These are phyloP conservation scores for Multifurca ochricompacta DNA, from an alignment of 768 basidiomycete species.

Conservation along the genomic window DNA sequence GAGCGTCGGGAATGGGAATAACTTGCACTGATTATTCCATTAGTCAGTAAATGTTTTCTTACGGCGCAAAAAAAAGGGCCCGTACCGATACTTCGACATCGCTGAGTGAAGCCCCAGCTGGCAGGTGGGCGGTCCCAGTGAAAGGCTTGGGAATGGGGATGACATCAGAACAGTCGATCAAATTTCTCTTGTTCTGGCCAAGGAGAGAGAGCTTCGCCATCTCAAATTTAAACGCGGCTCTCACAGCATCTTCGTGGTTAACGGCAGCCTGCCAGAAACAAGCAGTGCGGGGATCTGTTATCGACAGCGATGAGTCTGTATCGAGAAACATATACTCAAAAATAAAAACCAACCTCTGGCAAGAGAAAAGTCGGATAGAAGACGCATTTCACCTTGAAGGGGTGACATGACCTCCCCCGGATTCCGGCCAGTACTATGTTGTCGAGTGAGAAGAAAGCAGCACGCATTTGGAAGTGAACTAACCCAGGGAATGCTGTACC, in stretches of 20 bases:
- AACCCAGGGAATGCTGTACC: constrained; percentile 27
- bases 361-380: constrained; percentile 29
- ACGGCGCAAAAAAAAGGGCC: background rate
- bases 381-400: constrained; percentile 29
- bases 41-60: background rate
- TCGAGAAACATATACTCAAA: background rate
- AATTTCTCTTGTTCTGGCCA: constrained; percentile 22
- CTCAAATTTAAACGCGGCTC: constrained; percentile 23
- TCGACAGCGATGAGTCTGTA: background rate
- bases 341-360: constrained; percentile 21
- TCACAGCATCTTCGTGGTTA: constrained; percentile 26
- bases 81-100: constrained; percentile 8
- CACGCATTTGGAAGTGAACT: background rate
- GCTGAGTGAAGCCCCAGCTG: background rate
- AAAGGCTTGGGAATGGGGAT: constrained; percentile 8
- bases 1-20: background rate
- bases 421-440: constrained; percentile 22
- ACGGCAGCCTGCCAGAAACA: constrained; percentile 31
- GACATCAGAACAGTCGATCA: constrained; percentile 22
- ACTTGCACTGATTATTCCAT: background rate
- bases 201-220: constrained; percentile 28
- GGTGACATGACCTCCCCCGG: constrained; percentile 28
- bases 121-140: background rate
- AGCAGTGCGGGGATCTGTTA: constrained; percentile 27
- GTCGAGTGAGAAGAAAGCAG: background rate